Percentiles rank a stretch among this genome's conserved stretches.
phyloP scores from a whole-genome alignment of 1,284 basidiomycete species.

The Inonotus obliquus region DNA sequence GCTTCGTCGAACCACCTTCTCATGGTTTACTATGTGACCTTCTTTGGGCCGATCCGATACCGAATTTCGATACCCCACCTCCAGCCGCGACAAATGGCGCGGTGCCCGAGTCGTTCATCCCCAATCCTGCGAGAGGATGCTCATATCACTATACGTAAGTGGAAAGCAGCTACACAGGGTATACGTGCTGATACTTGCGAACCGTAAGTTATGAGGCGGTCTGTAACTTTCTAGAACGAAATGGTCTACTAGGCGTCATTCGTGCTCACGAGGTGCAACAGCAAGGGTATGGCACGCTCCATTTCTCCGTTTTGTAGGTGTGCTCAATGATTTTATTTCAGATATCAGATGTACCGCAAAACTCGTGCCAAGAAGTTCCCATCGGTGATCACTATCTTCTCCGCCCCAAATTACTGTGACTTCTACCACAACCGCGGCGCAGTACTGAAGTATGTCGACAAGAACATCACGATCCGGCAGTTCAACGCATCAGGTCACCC shows the following conservation, averaged over 20 bases:
- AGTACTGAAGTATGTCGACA: constrained; percentile 96
- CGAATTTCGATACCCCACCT: constrained; percentile 65
- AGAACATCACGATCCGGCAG: constrained; percentile 96
- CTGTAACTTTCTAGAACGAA: constrained; percentile 91
- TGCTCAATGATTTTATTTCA: constrained; percentile 27
- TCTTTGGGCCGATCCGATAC: constrained; percentile 91
- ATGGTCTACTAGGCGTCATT: constrained; percentile 88
- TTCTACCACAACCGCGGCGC: constrained; percentile 96
- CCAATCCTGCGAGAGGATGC: constrained; percentile 91
- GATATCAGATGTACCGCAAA: constrained; percentile 92
- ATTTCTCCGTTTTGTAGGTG: neutral
- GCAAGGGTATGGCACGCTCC: constrained; percentile 60
- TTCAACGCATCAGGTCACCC: constrained; percentile 95
- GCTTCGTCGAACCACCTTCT: constrained; percentile 93
- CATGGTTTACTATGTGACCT: constrained; percentile 93
- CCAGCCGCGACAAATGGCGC: constrained; percentile 35
- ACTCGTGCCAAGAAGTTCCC: constrained; percentile 89
- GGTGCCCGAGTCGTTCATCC: constrained; percentile 55
- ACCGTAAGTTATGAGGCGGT: constrained; percentile 81
- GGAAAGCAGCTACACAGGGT: neutral
- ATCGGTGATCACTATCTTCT: constrained; percentile 94
- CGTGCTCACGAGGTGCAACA: constrained; percentile 98
- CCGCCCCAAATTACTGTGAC: constrained; percentile 95
- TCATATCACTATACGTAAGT: constrained; percentile 92
- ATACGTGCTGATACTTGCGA: neutral